Evolutionary conservation across 441 rosid species (phyloP).

Genomic region (Arabidopsis lyrata): DNA sequence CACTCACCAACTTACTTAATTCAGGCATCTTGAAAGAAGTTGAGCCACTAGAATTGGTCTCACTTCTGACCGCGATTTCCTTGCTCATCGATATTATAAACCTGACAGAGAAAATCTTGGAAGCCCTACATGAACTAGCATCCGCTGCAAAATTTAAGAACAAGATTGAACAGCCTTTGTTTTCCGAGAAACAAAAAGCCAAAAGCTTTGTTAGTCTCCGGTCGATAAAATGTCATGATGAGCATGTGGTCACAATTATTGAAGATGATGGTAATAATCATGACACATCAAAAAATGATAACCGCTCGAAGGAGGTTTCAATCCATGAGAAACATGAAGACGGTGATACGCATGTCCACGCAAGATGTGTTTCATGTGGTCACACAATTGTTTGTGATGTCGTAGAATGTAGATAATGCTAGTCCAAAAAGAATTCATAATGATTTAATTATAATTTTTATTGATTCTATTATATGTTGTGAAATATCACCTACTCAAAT

Average conservation of each 20-base stretch:
- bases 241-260: constrained; percentile 29
- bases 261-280: constrained; percentile 11
- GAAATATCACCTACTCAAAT: not conserved
- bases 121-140: constrained; percentile 58
- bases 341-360: not conserved
- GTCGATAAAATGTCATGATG: constrained; percentile 31
- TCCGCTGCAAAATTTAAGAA: constrained; percentile 50
- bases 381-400: constrained; percentile 15
- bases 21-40: constrained; percentile 51
- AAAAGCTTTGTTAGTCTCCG: constrained; percentile 23
- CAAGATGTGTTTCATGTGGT: constrained; percentile 18
- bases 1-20: constrained; percentile 52
- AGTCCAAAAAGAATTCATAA: constrained; percentile 8
- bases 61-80: constrained; percentile 54
- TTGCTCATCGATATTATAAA: constrained; percentile 52
- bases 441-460: not conserved
- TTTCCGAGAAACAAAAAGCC: constrained; percentile 36
- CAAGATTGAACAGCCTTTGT: constrained; percentile 32
- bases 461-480: not conserved
- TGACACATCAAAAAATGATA: constrained; percentile 10
- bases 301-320: not conserved
- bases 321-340: constrained; percentile 26
- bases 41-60: constrained; percentile 47
- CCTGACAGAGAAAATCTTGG: constrained; percentile 53
- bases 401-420: constrained; percentile 32